Base-by-base conservation (phyloP, 495 filamentous ascomycete species). In the Neurospora intermedia region DNA sequence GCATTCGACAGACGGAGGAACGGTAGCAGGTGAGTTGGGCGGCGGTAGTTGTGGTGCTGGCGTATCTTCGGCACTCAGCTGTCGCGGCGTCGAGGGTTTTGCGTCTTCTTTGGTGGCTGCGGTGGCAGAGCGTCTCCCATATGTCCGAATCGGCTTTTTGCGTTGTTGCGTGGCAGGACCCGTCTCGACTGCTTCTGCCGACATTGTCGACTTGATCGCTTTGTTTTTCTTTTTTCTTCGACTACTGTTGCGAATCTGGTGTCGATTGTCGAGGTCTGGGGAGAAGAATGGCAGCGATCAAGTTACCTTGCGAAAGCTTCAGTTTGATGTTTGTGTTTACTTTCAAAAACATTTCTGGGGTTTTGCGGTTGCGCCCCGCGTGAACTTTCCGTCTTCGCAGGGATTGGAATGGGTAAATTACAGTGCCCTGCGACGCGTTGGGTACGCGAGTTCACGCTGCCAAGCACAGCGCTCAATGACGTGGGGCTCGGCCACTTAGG, bases 91-190 rank as follows among this genome's bases (percentile, higher is more conserved):
- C 70, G 54, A 18, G 70, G 35, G 7, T 11, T 54, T 54, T n/a
- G 66, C 9, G 59, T 42, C 45, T 69, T 69, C 46, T 16, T 70
- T 72, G 35, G 72, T 39, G 70, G 13, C 4, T 54, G 31, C 4
- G 70, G 31, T 20, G 38, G 18, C 70, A 74, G 80, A 70, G 13
- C 81, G 83, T 27, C 82, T 82, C 48, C 84, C 77, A 70, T 86
- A 86, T 5, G 84, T 86, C 69, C 83, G 82, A 18, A 84, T 71
- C 0, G 81, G 82, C 42, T 81, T 79, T 73, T 82, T 84, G 69
- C 75, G 72, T 45, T 27, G 69, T 41, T 43, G 74, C 6, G 76
- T 43, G 13, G 46, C 38, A 6, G 8, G 45, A 23, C 1, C 16
- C 54, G 54, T 9, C 38, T 4, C 35, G 13, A 72, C n/a, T 39